phyloP scores from a whole-genome alignment of 139 green algal genomes.

The Micractinium conductrix region DNA sequence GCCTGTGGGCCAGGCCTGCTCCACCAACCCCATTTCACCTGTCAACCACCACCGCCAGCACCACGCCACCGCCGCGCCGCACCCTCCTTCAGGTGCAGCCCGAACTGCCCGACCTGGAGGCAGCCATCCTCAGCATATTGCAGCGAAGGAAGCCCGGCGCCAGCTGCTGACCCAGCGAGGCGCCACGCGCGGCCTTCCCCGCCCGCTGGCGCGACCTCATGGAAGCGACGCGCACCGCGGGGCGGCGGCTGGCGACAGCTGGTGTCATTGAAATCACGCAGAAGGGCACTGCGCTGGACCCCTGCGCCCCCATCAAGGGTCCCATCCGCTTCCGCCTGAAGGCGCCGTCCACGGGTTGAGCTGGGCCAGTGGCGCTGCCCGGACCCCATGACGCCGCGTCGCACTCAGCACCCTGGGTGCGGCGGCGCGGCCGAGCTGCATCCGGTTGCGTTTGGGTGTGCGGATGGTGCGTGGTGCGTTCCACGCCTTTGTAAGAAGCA shows the following conservation, averaged over 20 bases:
- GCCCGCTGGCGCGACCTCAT: constrained; percentile 46
- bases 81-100: too few species aligned
- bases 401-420: too few species aligned
- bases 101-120: constrained; percentile 24
- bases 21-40: too few species aligned
- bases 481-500: too few species aligned
- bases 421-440: too few species aligned
- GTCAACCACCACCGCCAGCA: too few species aligned
- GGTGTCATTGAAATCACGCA: constrained; percentile 50
- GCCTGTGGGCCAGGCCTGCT: too few species aligned
- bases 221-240: constrained; percentile 40
- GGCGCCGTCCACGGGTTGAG: background rate
- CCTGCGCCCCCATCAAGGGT: constrained; percentile 33
- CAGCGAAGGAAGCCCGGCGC: constrained; percentile 22
- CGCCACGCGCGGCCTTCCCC: constrained; percentile 41
- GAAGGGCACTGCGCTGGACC: constrained; percentile 49
- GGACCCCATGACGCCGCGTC: too few species aligned
- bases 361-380: too few species aligned
- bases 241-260: constrained; percentile 18
- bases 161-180: constrained; percentile 59
- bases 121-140: constrained; percentile 42
- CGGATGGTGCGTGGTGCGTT: too few species aligned
- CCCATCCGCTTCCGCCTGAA: constrained; percentile 51
- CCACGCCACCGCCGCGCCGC: too few species aligned
- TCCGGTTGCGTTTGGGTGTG: too few species aligned